Evolutionary conservation across 2,329 filamentous ascomycete species (phyloP), one percentile per base, ranked within the genome.

Genomic region (Sclerotinia subarctica): DNA sequence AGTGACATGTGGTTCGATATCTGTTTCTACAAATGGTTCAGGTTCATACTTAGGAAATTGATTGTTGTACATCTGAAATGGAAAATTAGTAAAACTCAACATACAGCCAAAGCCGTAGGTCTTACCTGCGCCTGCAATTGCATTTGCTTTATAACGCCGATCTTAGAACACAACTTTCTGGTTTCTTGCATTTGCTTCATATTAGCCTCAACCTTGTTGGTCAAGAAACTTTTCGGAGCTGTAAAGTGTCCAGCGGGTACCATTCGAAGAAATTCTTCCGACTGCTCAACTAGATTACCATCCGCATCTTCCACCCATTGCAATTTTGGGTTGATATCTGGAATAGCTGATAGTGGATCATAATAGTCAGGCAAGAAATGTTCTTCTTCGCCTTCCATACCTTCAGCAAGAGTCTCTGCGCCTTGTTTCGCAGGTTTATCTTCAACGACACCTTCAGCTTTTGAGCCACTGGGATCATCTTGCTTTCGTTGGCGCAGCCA

Each of bases 111-210:
- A 56, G 59, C 15, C n/a, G n/a, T n/a, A 5, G 47, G 62, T 76
- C 82, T 77, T 86, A 93, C 92, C 86, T 97, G 95, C 64, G 93
- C 92, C 78, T 99, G 95, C 66, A 98, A 88, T 80, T 99, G 95
- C 95, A 99, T 99, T 81, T 99, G 95, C 82, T 98, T 99, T 78
- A 99, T 95, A 70, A 99, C 93, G 60, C 92, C 90, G 77, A 99
- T 97, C 80, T 98, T 99, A 15, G 93, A 93, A 75, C 93, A 96
- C 42, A 99, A 86, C 77, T 97, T 98, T 73, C 95, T 86, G 0
- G 95, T 99, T 76, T 98, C 94, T 78, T 99, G 95, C 85, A 99
- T 94, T 77, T 97, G 94, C 70, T 88, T 88, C 79, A 98, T 92
- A 74, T 99, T 99, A 67, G 88, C 87, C 73, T 97, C 92, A 79